Percentiles rank a stretch among this genome's conserved stretches.
Conservation (phyloP, 2,329 filamentous ascomycete species). For the Paramyrothecium roridum region DNA sequence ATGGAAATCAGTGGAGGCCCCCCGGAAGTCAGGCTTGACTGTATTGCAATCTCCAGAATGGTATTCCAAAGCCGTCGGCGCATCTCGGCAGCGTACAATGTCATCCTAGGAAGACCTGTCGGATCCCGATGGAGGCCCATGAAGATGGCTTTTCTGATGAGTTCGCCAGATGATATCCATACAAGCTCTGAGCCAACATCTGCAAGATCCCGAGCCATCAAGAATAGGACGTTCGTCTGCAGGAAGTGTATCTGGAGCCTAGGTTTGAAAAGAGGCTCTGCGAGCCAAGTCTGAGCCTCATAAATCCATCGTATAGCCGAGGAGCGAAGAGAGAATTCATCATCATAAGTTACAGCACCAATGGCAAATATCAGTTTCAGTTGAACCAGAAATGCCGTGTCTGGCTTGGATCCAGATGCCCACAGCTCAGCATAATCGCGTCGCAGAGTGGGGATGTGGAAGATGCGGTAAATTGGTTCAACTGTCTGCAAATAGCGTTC, state of each 20-base stretch:
- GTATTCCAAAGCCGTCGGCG: conserved; percentile 55
- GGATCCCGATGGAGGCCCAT: conserved; percentile 60
- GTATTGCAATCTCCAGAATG: conserved; percentile 49
- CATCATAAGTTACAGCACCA: conserved; percentile 45
- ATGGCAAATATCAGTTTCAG: conserved; percentile 52
- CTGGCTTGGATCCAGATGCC: conserved; percentile 35
- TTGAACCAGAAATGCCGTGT: conserved; percentile 46
- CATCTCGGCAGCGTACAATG: conserved; percentile 47
- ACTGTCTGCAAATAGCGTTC: conserved; percentile 52
- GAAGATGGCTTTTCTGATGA: conserved; percentile 52
- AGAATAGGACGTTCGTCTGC: conserved; percentile 50
- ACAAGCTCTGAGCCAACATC: conserved; percentile 46
- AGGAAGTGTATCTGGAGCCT: conserved; percentile 45
- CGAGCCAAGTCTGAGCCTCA: conserved; percentile 50
- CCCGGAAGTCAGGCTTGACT: conserved; percentile 47
- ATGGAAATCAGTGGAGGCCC: conserved; percentile 44
- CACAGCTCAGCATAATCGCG: conserved; percentile 50
- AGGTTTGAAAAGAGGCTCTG: conserved; percentile 42
- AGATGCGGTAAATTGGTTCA: conserved; percentile 53
- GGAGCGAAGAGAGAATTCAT: conserved; percentile 37
- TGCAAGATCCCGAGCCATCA: conserved; percentile 45
- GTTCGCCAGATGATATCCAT: conserved; percentile 47
- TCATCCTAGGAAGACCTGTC: conserved; percentile 44
- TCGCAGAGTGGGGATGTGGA: conserved; percentile 56
- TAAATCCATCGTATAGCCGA: conserved; percentile 47